Evolutionary conservation across 208 protist genomes (phyloP).

Genomic region (Trypanosoma cruzi): DNA sequence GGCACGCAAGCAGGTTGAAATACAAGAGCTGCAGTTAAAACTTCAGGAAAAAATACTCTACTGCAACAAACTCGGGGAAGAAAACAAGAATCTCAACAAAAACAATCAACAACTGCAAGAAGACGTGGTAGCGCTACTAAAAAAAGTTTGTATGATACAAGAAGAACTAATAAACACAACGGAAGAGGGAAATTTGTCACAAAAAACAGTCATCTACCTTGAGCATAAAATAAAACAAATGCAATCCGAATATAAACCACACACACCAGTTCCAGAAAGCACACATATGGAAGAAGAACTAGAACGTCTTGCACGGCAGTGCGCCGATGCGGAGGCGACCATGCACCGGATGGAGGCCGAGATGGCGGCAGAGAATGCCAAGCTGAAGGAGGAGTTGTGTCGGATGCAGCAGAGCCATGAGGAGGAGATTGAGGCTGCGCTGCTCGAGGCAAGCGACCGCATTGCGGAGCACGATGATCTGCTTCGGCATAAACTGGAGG

Average conservation of each 20-base stretch:
- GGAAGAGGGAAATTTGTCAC: background rate
- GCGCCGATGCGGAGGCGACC: too few relatives aligned
- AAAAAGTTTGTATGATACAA: background rate
- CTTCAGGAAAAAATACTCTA: background rate
- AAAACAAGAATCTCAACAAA: conserved; percentile 6
- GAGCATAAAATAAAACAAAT: too few relatives aligned
- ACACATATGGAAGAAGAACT: too few relatives aligned
- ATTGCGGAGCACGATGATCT: conserved; percentile 51
- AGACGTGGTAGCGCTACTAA: background rate
- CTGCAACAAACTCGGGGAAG: conserved; percentile 6
- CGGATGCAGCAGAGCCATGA: conserved; percentile 37
- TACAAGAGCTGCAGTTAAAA: background rate
- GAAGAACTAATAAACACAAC: background rate
- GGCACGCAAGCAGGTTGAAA: background rate
- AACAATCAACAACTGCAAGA: background rate
- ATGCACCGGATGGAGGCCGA: too few relatives aligned
- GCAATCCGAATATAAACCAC: too few relatives aligned
- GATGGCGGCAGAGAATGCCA: too few relatives aligned
- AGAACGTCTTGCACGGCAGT: too few relatives aligned
- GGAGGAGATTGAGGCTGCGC: conserved; percentile 51
- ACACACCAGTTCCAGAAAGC: too few relatives aligned
- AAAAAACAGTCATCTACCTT: too few relatives aligned
- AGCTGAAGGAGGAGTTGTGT: too few relatives aligned
- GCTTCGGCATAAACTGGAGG: conserved; percentile 32
- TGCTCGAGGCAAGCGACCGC: conserved; percentile 43